Evolutionary conservation across 208 protist genomes (phyloP).

Genomic region (Crithidia brevicula): DNA sequence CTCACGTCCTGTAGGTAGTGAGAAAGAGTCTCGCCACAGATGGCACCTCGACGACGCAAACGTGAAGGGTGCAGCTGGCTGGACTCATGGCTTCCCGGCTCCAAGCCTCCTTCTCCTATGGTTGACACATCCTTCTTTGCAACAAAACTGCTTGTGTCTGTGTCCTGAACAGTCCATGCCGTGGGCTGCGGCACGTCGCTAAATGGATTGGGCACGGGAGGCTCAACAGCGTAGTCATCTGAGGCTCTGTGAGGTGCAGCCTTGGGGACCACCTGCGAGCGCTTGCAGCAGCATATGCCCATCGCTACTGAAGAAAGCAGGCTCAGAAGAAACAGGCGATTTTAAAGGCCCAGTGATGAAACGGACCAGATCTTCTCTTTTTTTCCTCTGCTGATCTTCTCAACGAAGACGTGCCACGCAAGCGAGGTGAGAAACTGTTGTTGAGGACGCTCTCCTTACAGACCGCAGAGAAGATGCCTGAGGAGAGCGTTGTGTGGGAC

Average conservation of each 20-base stretch:
- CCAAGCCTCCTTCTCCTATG: background rate
- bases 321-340: background rate
- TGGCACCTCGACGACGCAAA: constrained; percentile 7
- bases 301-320: background rate
- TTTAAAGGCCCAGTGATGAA: background rate
- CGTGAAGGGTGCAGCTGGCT: background rate
- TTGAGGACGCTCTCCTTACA: too few relatives aligned
- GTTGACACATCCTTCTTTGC: too few relatives aligned
- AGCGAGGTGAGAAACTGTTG: too few relatives aligned
- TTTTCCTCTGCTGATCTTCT: too few relatives aligned
- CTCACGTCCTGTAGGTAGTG: background rate
- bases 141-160: background rate
- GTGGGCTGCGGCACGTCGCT: background rate
- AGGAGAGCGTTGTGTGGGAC: too few relatives aligned
- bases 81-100: background rate
- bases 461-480: too few relatives aligned
- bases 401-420: too few relatives aligned
- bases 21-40: constrained; percentile 5
- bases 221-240: background rate
- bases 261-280: background rate
- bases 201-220: background rate
- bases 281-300: constrained; percentile 6
- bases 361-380: background rate
- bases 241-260: background rate
- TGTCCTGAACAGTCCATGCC: background rate